Evolutionary conservation across 108 stramenopile species (phyloP).

Genomic region (Skeletonema potamos): DNA sequence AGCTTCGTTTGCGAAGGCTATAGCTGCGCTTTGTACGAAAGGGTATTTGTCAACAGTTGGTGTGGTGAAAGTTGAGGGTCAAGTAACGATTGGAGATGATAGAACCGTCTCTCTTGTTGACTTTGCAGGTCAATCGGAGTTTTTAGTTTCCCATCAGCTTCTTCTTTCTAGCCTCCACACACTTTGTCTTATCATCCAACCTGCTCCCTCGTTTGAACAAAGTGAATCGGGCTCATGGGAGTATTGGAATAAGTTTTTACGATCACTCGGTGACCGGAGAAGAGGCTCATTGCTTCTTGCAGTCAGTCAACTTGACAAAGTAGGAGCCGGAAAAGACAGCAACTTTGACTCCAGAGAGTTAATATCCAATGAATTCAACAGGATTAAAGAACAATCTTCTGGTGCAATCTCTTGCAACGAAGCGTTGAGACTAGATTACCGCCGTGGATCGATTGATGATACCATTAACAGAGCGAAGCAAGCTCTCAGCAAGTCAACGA

Average conservation of each 20-base stretch:
- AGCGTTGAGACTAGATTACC: conserved; percentile 19
- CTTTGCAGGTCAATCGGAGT: conserved; percentile 16
- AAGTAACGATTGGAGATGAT: not conserved
- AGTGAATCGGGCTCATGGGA: conserved; percentile 15
- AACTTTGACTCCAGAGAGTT: not conserved
- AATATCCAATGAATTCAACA: not conserved
- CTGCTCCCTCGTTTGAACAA: conserved; percentile 8
- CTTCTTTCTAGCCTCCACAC: conserved; percentile 11
- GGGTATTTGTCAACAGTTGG: conserved; percentile 16
- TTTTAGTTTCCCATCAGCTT: conserved; percentile 21
- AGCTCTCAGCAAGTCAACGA: conserved; percentile 8
- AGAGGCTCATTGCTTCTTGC: conserved; percentile 16
- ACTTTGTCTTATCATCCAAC: conserved; percentile 24
- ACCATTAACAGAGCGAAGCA: conserved; percentile 4
- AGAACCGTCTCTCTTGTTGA: conserved; percentile 15
- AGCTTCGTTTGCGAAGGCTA: not conserved
- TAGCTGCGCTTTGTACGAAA: conserved; percentile 8
- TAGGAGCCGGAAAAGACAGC: not conserved
- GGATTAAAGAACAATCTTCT: conserved; percentile 3
- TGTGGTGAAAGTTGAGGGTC: conserved; percentile 12
- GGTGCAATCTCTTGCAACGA: conserved; percentile 7
- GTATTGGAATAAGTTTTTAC: conserved; percentile 8
- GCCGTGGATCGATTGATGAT: conserved; percentile 3
- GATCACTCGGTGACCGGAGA: conserved; percentile 19
- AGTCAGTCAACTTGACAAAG: conserved; percentile 16